These are phyloP conservation scores for Glycyrrhiza uralensis DNA, from an alignment of 306 rosid species.

Conservation along the genomic window DNA sequence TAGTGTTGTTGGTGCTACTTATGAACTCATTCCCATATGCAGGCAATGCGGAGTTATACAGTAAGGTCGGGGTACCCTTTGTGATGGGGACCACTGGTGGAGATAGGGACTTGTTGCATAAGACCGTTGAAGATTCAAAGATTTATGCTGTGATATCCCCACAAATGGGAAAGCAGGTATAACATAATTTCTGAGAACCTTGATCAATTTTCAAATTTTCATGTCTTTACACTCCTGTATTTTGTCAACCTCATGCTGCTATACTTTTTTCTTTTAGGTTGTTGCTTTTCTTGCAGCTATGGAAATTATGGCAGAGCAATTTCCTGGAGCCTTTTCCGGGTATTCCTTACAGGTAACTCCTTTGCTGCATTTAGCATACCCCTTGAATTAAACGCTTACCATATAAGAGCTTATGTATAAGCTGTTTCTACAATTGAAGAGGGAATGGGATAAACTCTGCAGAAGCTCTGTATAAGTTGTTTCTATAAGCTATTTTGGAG, in stretches of 20 bases:
- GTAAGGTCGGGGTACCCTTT: slow-evolving; percentile 83
- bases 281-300: slow-evolving; percentile 98
- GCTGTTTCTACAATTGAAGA: too few relatives aligned
- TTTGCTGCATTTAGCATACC: not conserved
- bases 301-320: slow-evolving; percentile 94
- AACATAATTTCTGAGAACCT: slow-evolving; percentile 7
- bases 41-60: slow-evolving; percentile 83
- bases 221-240: not conserved
- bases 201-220: not conserved
- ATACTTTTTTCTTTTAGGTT: slow-evolving; percentile 47
- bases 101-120: slow-evolving; percentile 62
- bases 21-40: slow-evolving; percentile 13
- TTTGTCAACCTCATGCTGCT: slow-evolving; percentile 31
- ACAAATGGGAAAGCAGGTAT: slow-evolving; percentile 95
- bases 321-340: slow-evolving; percentile 94
- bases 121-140: slow-evolving; percentile 70
- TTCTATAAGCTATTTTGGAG: too few relatives aligned
- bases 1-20: not conserved
- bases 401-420: too few relatives aligned
- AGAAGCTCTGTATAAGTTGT: too few relatives aligned
- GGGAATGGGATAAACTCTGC: too few relatives aligned
- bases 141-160: slow-evolving; percentile 89
- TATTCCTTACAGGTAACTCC: slow-evolving; percentile 74
- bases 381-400: too few relatives aligned
- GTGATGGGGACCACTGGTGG: slow-evolving; percentile 99